phyloP scores from a whole-genome alignment of 225 moss, liverwort and hornwort species.

The Physcomitrellopsis africana region DNA sequence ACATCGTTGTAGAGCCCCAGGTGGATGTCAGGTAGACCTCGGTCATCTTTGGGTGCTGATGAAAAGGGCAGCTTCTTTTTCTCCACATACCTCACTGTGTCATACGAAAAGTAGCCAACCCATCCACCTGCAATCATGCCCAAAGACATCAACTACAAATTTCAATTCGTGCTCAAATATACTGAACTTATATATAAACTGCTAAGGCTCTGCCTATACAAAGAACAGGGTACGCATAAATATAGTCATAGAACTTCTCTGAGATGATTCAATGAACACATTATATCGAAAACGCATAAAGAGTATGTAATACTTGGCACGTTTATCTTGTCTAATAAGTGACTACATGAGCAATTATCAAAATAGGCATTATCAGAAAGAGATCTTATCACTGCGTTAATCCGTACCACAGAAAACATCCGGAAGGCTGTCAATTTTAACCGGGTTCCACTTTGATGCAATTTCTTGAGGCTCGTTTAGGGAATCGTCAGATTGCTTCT shows the following conservation, averaged over 20 bases:
- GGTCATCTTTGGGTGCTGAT: slow-evolving; percentile 81
- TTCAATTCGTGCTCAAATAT: background rate
- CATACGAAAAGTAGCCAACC: slow-evolving; percentile 98
- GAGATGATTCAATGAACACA: slow-evolving; percentile 10
- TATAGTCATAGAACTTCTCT: background rate
- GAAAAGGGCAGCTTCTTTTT: slow-evolving; percentile 85
- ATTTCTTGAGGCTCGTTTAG: slow-evolving; percentile 56
- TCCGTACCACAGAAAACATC: slow-evolving; percentile 73
- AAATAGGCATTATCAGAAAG: background rate
- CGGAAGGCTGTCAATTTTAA: slow-evolving; percentile 57
- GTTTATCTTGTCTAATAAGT: background rate
- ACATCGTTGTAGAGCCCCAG: slow-evolving; percentile 87
- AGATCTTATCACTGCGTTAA: background rate
- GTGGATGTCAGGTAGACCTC: slow-evolving; percentile 91
- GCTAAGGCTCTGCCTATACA: slow-evolving; percentile 1
- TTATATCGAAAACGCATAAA: slow-evolving; percentile 3
- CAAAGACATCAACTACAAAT: slow-evolving; percentile 1
- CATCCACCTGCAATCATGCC: slow-evolving; percentile 77
- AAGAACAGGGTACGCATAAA: slow-evolving; percentile 10
- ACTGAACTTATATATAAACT: background rate
- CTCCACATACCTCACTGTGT: slow-evolving; percentile 96
- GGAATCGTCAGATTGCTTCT: slow-evolving; percentile 59
- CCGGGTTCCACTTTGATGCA: slow-evolving; percentile 63
- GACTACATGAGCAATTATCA: background rate
- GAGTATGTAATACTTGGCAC: background rate